These are phyloP conservation scores for Juglanconis sp. DNA, from an alignment of 2,329 filamentous ascomycete species.

Conservation along the genomic window DNA sequence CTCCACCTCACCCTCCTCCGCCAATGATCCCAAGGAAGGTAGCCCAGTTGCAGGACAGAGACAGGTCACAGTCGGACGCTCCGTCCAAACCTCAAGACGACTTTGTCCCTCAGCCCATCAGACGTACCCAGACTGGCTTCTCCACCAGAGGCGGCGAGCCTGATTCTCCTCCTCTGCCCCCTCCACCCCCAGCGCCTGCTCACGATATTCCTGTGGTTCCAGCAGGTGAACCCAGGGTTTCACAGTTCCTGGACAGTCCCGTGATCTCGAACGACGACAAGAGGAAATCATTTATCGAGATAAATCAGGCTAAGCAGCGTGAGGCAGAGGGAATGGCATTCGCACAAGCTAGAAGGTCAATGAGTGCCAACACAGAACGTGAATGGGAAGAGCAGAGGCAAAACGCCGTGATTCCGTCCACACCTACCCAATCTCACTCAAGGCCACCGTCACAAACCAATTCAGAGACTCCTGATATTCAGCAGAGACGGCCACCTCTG, in stretches of 20 bases:
- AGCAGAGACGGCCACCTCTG: slow-evolving; percentile 21
- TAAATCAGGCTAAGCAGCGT: slow-evolving; percentile 58
- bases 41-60: slow-evolving; percentile 27
- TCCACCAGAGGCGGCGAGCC: slow-evolving; percentile 30
- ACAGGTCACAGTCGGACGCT: slow-evolving; percentile 24
- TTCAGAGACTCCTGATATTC: slow-evolving; percentile 21
- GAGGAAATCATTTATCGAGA: slow-evolving; percentile 56
- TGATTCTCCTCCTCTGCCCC: background rate
- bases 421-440: slow-evolving; percentile 23
- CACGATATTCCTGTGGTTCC: slow-evolving; percentile 27
- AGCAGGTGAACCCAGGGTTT: slow-evolving; percentile 27
- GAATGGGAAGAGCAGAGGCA: slow-evolving; percentile 25
- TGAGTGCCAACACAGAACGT: slow-evolving; percentile 29
- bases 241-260: slow-evolving; percentile 34
- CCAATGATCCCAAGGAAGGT: slow-evolving; percentile 15
- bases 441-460: slow-evolving; percentile 6
- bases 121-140: slow-evolving; percentile 57
- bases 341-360: slow-evolving; percentile 44
- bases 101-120: slow-evolving; percentile 53
- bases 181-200: slow-evolving; percentile 20
- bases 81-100: slow-evolving; percentile 38
- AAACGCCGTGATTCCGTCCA: slow-evolving; percentile 16
- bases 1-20: slow-evolving; percentile 29
- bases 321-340: slow-evolving; percentile 59
- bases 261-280: slow-evolving; percentile 45